Percentiles rank a stretch among this genome's conserved stretches.
These are phyloP conservation scores for Trypanosoma boissoni DNA, from an alignment of 208 protist species.

Conservation along the genomic window DNA sequence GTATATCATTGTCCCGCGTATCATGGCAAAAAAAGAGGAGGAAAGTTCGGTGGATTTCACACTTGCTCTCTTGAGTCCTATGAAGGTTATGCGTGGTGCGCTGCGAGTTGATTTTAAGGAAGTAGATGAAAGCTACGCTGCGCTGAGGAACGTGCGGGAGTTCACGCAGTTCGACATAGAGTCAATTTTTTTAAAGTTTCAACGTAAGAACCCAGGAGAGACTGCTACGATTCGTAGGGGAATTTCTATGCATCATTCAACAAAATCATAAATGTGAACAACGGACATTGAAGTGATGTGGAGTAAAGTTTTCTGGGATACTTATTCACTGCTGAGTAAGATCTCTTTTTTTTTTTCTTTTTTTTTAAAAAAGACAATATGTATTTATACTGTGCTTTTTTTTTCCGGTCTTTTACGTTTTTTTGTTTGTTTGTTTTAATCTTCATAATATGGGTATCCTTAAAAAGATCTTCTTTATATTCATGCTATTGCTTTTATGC, in stretches of 20 bases:
- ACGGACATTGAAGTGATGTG: no score
- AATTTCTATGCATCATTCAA: constrained; percentile 23
- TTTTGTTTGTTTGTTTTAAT: constrained; percentile 11
- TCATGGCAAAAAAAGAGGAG: not conserved
- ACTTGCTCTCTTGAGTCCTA: constrained; percentile 3
- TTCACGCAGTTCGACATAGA: constrained; percentile 21
- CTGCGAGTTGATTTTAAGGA: constrained; percentile 30
- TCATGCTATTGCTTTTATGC: not conserved
- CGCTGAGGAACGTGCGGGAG: constrained; percentile 27
- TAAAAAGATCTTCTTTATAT: no score
- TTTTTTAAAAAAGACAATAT: not conserved
- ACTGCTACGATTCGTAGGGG: constrained; percentile 27
- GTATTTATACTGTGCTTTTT: not conserved
- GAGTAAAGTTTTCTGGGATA: no score
- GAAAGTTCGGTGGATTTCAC: constrained; percentile 3
- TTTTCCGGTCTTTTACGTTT: not conserved
- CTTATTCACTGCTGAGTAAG: no score
- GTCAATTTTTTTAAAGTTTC: constrained; percentile 28
- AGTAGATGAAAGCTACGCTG: constrained; percentile 24
- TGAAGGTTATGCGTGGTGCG: not conserved
- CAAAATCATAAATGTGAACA: no score
- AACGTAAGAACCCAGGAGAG: constrained; percentile 35
- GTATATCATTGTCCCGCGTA: constrained; percentile 17
- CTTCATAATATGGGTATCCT: no score
- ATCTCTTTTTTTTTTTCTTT: constrained; percentile 3